Conservation (phyloP, 2,329 filamentous ascomycete genomes). For the Metarhizium brunneum region DNA sequence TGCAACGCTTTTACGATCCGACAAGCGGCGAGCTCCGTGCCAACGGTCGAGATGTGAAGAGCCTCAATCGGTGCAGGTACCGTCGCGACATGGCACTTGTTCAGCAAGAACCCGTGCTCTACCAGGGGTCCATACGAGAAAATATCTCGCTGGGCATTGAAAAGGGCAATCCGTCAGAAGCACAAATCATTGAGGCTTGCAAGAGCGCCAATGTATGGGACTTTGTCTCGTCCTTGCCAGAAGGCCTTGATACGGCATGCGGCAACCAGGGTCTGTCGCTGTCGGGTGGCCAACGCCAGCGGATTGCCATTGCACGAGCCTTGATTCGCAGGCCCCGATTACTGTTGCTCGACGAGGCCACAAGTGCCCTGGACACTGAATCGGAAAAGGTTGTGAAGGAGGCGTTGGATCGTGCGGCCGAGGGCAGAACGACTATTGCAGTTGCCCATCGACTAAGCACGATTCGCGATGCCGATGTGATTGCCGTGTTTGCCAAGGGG, state of each 20-base stretch:
- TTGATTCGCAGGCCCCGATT: conserved; percentile 58
- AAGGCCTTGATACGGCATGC: conserved; percentile 54
- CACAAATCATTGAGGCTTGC: conserved; percentile 38
- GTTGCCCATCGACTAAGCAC: conserved; percentile 53
- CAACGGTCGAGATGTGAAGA: conserved; percentile 21
- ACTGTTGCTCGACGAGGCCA: conserved; percentile 66
- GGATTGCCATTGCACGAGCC: conserved; percentile 63
- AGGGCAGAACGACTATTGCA: conserved; percentile 45
- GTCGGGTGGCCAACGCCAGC: conserved; percentile 64
- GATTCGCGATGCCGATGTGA: conserved; percentile 49
- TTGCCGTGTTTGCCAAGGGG: conserved; percentile 46
- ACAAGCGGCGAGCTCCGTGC: conserved; percentile 18
- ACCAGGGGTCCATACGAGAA: conserved; percentile 43
- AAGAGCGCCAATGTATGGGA: conserved; percentile 45
- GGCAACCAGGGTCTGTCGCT: conserved; percentile 60
- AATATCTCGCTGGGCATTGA: conserved; percentile 44
- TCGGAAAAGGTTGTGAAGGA: conserved; percentile 57
- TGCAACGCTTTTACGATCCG: conserved; percentile 35
- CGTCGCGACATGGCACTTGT: conserved; percentile 28
- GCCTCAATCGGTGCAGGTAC: conserved; percentile 19
- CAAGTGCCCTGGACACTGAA: conserved; percentile 52
- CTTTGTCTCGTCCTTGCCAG: conserved; percentile 44
- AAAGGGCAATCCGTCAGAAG: conserved; percentile 19
- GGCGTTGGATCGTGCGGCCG: conserved; percentile 41
- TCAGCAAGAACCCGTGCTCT: conserved; percentile 31